phyloP scores from a whole-genome alignment of 2,329 filamentous ascomycete genomes.

The Celoporthe dispersa region DNA sequence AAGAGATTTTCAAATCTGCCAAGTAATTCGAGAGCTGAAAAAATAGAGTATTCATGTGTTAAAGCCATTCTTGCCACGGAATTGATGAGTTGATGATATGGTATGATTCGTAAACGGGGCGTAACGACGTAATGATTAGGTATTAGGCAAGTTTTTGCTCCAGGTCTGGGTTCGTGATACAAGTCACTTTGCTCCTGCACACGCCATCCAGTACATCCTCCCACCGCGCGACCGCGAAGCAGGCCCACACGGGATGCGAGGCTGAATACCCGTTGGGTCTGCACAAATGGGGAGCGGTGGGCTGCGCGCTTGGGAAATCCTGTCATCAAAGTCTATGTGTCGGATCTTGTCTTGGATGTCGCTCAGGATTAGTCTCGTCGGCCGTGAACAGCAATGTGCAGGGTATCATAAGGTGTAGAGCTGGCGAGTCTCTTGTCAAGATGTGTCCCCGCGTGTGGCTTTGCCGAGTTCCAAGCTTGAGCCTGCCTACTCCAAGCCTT shows the following conservation, averaged over 20 bases:
- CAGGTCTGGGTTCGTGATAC: background rate
- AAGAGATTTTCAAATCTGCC: background rate
- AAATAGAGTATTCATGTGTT: background rate
- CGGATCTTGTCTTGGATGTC: background rate
- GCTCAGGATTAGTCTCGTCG: background rate
- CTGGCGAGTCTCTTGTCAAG: background rate
- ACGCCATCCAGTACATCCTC: background rate
- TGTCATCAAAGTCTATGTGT: background rate
- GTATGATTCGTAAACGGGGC: conserved; percentile 5
- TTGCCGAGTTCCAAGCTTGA: background rate
- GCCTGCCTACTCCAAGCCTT: conserved; percentile 5
- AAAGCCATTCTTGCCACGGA: background rate
- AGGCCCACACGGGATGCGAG: background rate
- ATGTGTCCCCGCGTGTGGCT: background rate
- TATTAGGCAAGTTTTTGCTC: conserved; percentile 4
- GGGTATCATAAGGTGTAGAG: conserved; percentile 3
- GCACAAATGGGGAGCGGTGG: background rate
- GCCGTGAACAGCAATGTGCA: conserved; percentile 11
- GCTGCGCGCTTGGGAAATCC: background rate
- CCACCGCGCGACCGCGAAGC: background rate
- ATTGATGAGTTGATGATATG: background rate
- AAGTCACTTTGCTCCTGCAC: background rate
- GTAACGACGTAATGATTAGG: conserved; percentile 10
- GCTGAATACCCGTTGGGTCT: background rate
- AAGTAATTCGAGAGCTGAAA: background rate